Evolutionary conservation across 192 early-diverging fungal genomes (phyloP).

Genomic region (Martensiomyces pterosporus): DNA sequence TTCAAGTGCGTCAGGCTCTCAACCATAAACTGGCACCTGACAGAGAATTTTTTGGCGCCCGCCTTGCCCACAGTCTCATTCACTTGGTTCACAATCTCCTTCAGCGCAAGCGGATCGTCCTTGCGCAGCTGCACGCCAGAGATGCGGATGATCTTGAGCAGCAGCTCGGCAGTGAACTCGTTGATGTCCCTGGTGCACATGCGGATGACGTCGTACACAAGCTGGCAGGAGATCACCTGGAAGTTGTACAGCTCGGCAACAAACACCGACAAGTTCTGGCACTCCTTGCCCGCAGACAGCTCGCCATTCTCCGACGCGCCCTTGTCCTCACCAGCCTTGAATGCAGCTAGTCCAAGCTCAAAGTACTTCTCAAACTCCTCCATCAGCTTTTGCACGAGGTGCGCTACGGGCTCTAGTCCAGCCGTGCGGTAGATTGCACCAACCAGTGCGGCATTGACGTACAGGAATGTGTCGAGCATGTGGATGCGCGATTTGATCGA

Average conservation of each 20-base stretch:
- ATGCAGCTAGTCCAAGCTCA: slow-evolving; percentile 24
- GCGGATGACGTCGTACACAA: slow-evolving; percentile 85
- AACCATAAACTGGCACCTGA: slow-evolving; percentile 87
- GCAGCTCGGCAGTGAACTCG: slow-evolving; percentile 84
- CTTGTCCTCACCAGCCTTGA: slow-evolving; percentile 13
- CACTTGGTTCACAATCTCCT: slow-evolving; percentile 73
- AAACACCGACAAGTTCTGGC: slow-evolving; percentile 76
- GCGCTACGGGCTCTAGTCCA: slow-evolving; percentile 83
- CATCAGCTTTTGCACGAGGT: slow-evolving; percentile 71
- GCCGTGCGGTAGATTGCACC: slow-evolving; percentile 73
- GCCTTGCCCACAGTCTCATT: slow-evolving; percentile 28
- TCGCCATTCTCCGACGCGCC: slow-evolving; percentile 42
- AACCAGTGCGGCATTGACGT: slow-evolving; percentile 83
- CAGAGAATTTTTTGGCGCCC: slow-evolving; percentile 34
- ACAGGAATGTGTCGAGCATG: slow-evolving; percentile 87
- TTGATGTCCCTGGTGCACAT: slow-evolving; percentile 63
- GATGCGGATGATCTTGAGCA: slow-evolving; percentile 67
- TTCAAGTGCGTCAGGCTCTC: slow-evolving; percentile 92
- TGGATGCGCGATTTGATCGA: slow-evolving; percentile 79
- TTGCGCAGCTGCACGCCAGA: slow-evolving; percentile 79
- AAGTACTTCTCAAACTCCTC: slow-evolving; percentile 67
- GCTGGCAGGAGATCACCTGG: slow-evolving; percentile 73
- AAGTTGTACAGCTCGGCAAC: slow-evolving; percentile 89
- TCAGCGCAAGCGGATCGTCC: slow-evolving; percentile 89
- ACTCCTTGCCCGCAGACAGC: slow-evolving; percentile 59